A percentile compares a stretch with the other conserved stretches of the same genome.
These are phyloP conservation scores for Diaporthe vexans DNA, from an alignment of 2,329 filamentous ascomycete species.

Conservation along the genomic window DNA sequence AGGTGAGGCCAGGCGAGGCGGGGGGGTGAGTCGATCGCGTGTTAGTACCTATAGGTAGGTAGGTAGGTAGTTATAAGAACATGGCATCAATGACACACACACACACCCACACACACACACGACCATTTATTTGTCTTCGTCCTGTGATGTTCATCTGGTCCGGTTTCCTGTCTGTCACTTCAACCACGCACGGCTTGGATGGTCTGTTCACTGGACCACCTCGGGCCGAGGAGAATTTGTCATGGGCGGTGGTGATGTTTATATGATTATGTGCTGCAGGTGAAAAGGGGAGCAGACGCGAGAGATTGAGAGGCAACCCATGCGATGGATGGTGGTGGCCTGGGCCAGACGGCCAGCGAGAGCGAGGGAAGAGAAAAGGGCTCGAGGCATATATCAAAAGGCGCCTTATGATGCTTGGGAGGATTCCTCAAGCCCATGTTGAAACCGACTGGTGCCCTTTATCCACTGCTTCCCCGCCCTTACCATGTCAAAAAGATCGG, in stretches of 20 bases:
- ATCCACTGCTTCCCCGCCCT: constrained; percentile 2
- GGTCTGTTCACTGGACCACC: not conserved
- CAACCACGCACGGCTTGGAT: not conserved
- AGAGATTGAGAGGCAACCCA: constrained; percentile 27
- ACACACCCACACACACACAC: not conserved
- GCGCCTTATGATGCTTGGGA: constrained; percentile 15
- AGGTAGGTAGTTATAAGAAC: not conserved
- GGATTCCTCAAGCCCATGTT: not conserved
- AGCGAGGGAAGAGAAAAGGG: too few species aligned
- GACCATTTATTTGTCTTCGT: not conserved
- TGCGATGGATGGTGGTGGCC: constrained; percentile 19
- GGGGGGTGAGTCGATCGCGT: not conserved
- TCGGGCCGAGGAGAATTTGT: too few species aligned
- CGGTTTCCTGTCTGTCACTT: not conserved
- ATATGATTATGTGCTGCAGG: constrained; percentile 10
- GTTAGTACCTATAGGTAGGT: not conserved
- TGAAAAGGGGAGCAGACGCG: constrained; percentile 11
- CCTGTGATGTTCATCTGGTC: not conserved
- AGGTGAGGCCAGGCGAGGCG: not conserved
- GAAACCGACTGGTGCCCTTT: constrained; percentile 13
- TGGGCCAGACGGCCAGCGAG: not conserved
- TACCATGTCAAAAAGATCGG: constrained; percentile 9
- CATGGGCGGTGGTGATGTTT: too few species aligned
- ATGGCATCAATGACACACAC: not conserved
- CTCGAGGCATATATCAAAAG: not conserved